Percentiles rank a stretch among this genome's conserved stretches.
Evolutionary conservation across 305 asterid species (phyloP).

Genomic region (Lippia alba): DNA sequence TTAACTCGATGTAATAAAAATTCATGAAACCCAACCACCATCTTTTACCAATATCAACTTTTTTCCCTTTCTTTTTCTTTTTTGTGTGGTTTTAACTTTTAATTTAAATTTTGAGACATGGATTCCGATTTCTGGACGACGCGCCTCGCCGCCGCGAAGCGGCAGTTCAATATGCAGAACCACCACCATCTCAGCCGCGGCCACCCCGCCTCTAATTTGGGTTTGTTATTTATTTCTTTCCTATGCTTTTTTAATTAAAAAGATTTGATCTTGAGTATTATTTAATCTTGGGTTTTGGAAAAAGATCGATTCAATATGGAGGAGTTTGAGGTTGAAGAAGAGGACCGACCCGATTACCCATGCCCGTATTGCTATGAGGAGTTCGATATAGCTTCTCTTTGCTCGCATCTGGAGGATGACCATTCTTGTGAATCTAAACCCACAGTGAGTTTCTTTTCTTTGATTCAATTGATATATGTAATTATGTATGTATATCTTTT

Average conservation of each 20-base stretch:
- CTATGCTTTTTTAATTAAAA: not conserved
- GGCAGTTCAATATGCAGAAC: slow-evolving; percentile 70
- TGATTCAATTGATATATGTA: slow-evolving; percentile 1
- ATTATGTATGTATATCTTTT: not conserved
- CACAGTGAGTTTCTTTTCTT: slow-evolving; percentile 63
- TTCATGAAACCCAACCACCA: not conserved
- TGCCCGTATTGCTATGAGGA: slow-evolving; percentile 91
- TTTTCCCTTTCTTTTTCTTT: slow-evolving; percentile 14
- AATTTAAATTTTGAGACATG: slow-evolving; percentile 40
- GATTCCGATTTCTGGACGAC: slow-evolving; percentile 82
- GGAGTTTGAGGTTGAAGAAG: slow-evolving; percentile 79
- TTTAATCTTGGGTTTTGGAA: slow-evolving; percentile 14
- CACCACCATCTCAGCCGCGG: slow-evolving; percentile 44
- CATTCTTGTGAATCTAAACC: slow-evolving; percentile 70
- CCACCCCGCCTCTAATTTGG: slow-evolving; percentile 50
- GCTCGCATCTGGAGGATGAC: slow-evolving; percentile 82
- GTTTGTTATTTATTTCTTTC: slow-evolving; percentile 48
- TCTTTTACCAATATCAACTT: slow-evolving; percentile 1
- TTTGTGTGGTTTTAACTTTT: not conserved
- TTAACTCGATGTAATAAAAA: not conserved
- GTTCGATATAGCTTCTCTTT: slow-evolving; percentile 75
- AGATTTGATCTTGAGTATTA: not conserved
- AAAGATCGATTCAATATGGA: slow-evolving; percentile 66
- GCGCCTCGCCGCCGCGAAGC: slow-evolving; percentile 82
- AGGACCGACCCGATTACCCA: slow-evolving; percentile 70